Evolutionary conservation across 805 yeast genomes (phyloP), one percentile per base, ranked within the genome.

Genomic region (Cyberlindnera petersonii): DNA sequence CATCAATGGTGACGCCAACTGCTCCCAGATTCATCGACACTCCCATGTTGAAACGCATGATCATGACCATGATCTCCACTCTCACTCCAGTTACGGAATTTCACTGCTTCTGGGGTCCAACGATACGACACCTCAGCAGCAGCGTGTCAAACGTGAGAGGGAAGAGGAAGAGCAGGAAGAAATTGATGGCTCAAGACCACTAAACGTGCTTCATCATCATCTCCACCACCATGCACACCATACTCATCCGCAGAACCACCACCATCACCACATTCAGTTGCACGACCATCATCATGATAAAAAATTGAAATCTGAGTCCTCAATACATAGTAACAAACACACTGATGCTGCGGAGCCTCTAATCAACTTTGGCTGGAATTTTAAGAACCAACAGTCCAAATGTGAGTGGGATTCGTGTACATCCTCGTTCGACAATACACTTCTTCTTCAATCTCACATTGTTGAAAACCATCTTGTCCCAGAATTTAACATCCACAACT

Each of bases 341-440:
- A n/a, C n/a, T n/a, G 33, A 17, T 6, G 33, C 19, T 19, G 11
- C 33, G 22, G 35, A 35, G 24, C 23, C 39, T 2, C 23, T 47
- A 20, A 50, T 50, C 8, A 50, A 49, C 31, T 55, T 53, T 34
- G 57, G 50, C 24, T 54, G 60, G 52, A 55, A 54, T 31, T 53
- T 55, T 44, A 60, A 59, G 34, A 56, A 63, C 21, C 69, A 67
- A 42, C 69, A 66, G 54, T 32, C 77, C 51, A 30, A 60, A 30
- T 85, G 94, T 59, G 73, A 77, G 55, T 86, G 94, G 94, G 77
- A 76, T 34, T 67, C 74, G 40, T 86, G 95, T 56, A 57, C 59
- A 9, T 65, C 67, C 31, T 53, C 50, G 20, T 64, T 73, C 31
- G 59, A 64, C 22, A 65, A 64, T 23, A 46, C 68, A 7, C 44